Percentiles rank a stretch among this genome's conserved stretches.
phyloP scores from a whole-genome alignment of 495 filamentous ascomycete genomes.

The Astrothelium subdiscretum region DNA sequence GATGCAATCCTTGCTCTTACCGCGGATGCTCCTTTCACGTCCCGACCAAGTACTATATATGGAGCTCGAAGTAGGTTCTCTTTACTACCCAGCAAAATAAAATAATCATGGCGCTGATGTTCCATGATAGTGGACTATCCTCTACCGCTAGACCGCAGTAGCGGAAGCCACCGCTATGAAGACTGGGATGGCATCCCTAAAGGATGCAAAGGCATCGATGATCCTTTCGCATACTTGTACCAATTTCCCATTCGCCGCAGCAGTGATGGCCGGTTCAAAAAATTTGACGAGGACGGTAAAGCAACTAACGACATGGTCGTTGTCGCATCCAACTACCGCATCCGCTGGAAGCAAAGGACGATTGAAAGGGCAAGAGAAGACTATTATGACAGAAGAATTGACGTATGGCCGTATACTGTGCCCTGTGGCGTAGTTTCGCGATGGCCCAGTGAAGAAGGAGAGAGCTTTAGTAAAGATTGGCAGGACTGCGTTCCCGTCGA shows the following conservation, averaged over 20 bases:
- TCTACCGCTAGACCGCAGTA: background rate
- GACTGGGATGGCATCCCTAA: background rate
- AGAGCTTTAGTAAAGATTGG: background rate
- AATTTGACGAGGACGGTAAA: background rate
- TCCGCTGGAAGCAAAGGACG: background rate
- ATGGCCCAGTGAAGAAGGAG: background rate
- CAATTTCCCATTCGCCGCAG: background rate
- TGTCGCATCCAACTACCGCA: background rate
- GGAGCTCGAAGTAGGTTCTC: background rate
- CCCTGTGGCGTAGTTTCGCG: background rate
- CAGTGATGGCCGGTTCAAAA: background rate
- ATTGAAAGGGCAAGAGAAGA: background rate
- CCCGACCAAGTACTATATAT: background rate
- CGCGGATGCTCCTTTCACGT: background rate
- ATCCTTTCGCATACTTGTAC: background rate
- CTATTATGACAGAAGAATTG: background rate
- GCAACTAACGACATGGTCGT: background rate
- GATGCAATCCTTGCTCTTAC: background rate
- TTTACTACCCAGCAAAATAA: background rate
- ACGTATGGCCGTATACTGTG: background rate
- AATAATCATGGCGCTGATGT: background rate
- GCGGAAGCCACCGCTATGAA: background rate
- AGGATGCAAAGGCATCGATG: background rate
- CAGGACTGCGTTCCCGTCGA: background rate
- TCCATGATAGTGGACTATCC: background rate